Percentiles rank a stretch among this genome's conserved stretches.
Conservation (phyloP, 495 filamentous ascomycete genomes). For the Xylaria sp. region DNA sequence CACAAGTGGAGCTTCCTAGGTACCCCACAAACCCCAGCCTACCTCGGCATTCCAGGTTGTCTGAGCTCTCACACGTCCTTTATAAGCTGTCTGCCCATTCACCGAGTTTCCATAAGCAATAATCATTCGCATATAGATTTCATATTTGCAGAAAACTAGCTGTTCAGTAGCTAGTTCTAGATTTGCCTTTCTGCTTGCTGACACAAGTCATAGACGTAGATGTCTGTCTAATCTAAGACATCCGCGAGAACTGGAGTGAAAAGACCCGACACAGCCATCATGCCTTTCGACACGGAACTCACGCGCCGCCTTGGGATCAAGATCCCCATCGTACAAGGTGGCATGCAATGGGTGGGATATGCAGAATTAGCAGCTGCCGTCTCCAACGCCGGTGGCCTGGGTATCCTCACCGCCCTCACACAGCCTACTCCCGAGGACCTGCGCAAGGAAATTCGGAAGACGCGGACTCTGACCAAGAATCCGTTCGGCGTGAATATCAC, state of each 20-base stretch:
- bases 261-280: constrained; percentile 45
- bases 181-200: neutral
- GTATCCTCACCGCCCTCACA: constrained; percentile 92
- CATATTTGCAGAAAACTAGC: neutral
- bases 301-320: constrained; percentile 89
- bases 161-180: neutral
- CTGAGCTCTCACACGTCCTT: neutral
- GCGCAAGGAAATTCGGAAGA: constrained; percentile 89
- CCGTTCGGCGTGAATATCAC: constrained; percentile 98
- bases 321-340: constrained; percentile 96
- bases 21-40: constrained; percentile 21
- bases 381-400: constrained; percentile 91
- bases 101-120: neutral
- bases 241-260: neutral
- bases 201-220: neutral
- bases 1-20: neutral
- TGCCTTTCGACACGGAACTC: constrained; percentile 93
- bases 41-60: constrained; percentile 15
- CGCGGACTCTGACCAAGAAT: constrained; percentile 80
- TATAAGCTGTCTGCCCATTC: neutral
- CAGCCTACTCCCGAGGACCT: constrained; percentile 93
- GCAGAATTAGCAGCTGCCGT: constrained; percentile 94
- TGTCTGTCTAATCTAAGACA: neutral
- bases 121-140: neutral
- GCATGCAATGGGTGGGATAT: constrained; percentile 82